Evolutionary conservation across 768 basidiomycete species (phyloP).

Genomic region (Hortiboletus flavorubellus): DNA sequence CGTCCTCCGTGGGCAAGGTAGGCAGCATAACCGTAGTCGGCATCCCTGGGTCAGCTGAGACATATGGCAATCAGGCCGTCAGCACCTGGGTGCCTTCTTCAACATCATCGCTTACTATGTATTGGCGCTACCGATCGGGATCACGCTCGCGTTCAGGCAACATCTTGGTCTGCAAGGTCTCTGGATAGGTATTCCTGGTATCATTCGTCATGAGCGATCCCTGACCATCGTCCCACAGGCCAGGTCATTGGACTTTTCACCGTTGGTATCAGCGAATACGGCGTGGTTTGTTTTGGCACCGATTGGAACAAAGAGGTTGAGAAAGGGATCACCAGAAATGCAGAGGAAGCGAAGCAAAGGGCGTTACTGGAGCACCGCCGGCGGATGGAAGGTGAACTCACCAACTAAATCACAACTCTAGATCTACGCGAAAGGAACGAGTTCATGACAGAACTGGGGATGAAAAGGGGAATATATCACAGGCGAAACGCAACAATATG

Average conservation of each 20-base stretch:
- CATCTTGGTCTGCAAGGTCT: constrained; percentile 47
- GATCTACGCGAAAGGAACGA: neutral
- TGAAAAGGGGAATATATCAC: neutral
- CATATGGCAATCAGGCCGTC: constrained; percentile 37
- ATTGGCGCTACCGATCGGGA: constrained; percentile 50
- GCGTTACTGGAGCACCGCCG: constrained; percentile 21
- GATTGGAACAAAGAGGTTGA: constrained; percentile 46
- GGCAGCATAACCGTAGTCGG: neutral
- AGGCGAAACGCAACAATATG: neutral
- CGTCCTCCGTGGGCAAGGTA: constrained; percentile 47
- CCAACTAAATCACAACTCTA: constrained; percentile 12
- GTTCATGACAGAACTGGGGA: neutral
- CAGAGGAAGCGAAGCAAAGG: constrained; percentile 31
- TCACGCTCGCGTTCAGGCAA: constrained; percentile 46
- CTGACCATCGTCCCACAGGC: constrained; percentile 37
- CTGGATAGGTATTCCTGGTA: constrained; percentile 42
- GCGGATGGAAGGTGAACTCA: constrained; percentile 10
- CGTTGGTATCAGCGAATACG: constrained; percentile 68
- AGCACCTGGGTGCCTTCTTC: constrained; percentile 72
- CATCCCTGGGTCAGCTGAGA: neutral
- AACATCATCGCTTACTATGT: constrained; percentile 66
- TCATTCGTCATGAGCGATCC: neutral
- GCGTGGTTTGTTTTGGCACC: constrained; percentile 52
- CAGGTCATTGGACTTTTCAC: constrained; percentile 72
- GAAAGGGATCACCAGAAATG: constrained; percentile 38